Conservation (phyloP, 2,329 filamentous ascomycete genomes). For the Plectosphaerella sp. region DNA sequence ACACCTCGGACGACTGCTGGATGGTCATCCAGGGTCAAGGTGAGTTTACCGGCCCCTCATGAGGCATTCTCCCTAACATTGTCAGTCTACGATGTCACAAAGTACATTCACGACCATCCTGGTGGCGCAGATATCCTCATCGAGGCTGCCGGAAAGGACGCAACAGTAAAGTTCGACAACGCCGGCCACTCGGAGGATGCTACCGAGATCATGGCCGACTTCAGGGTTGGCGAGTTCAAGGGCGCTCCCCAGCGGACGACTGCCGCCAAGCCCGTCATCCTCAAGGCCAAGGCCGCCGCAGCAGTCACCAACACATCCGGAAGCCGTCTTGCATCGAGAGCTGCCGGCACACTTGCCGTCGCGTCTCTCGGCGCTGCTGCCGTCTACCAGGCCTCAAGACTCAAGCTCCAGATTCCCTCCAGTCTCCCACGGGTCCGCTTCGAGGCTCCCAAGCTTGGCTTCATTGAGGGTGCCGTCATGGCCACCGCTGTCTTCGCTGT, state of each 20-base stretch:
- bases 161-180: conserved; percentile 76
- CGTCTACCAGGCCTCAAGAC: conserved; percentile 14
- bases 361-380: conserved; percentile 14
- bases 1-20: conserved; percentile 43
- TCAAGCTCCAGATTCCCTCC: conserved; percentile 7
- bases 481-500: conserved; percentile 27
- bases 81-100: conserved; percentile 53
- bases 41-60: conserved; percentile 15
- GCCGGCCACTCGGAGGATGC: conserved; percentile 72
- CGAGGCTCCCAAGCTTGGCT: conserved; percentile 14
- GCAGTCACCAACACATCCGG: conserved; percentile 1
- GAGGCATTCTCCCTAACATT: not conserved
- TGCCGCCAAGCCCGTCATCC: conserved; percentile 16
- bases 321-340: conserved; percentile 6
- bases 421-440: conserved; percentile 12
- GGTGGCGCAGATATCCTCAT: conserved; percentile 75
- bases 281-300: conserved; percentile 10
- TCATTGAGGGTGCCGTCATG: conserved; percentile 31
- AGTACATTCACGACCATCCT: conserved; percentile 56
- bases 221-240: conserved; percentile 30
- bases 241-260: conserved; percentile 16
- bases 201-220: conserved; percentile 34
- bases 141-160: conserved; percentile 74
- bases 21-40: conserved; percentile 52
- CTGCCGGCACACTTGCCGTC: conserved; percentile 13